Conservation (phyloP, 768 basidiomycete species). For the Daedaleopsis nitida region DNA sequence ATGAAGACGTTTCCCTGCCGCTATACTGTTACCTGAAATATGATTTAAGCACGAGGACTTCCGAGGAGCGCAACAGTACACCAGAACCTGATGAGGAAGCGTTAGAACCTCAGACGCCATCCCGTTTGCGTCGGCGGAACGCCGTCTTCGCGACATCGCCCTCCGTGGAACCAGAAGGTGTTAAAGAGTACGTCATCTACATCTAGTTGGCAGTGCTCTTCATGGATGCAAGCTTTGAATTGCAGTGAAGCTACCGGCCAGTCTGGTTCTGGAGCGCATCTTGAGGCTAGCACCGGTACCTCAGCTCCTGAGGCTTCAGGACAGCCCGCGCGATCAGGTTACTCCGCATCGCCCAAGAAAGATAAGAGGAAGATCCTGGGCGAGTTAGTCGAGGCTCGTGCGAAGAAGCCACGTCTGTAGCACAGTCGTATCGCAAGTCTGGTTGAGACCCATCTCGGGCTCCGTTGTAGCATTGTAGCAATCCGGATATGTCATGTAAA, state of each 20-base stretch:
- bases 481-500: no score
- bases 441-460: no score
- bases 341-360: slow-evolving; percentile 33
- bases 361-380: slow-evolving; percentile 39
- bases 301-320: slow-evolving; percentile 7
- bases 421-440: neutral
- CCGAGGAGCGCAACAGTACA: slow-evolving; percentile 10
- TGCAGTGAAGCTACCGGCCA: neutral
- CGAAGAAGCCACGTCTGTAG: slow-evolving; percentile 18
- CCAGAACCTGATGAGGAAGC: slow-evolving; percentile 6
- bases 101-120: neutral
- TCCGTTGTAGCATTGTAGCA: no score
- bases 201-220: neutral
- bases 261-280: neutral
- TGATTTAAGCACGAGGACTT: slow-evolving; percentile 3
- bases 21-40: no score
- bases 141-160: neutral
- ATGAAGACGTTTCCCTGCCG: neutral
- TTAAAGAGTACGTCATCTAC: neutral
- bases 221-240: neutral
- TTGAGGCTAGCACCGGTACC: neutral
- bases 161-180: neutral
- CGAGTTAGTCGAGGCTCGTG: slow-evolving; percentile 33
- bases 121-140: neutral
- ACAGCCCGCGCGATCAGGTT: slow-evolving; percentile 19